These are phyloP conservation scores for Physcia stellaris DNA, from an alignment of 495 filamentous ascomycete genomes.

Conservation along the genomic window DNA sequence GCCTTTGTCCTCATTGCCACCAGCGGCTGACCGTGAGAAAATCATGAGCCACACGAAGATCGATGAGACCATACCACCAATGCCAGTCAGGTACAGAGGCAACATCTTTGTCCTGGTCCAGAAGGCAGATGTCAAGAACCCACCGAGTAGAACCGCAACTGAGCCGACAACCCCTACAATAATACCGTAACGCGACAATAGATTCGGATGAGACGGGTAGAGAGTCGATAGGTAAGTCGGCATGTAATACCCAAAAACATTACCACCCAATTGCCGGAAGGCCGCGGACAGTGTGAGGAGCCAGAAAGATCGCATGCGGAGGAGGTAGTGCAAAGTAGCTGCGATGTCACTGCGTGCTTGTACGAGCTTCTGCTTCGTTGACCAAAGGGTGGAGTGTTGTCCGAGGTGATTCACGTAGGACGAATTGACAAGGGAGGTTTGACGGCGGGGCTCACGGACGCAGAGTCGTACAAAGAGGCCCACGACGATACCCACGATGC, in stretches of 20 bases:
- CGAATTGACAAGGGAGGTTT: constrained; percentile 6
- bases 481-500: constrained; percentile 18
- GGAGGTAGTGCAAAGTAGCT: constrained; percentile 14
- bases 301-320: constrained; percentile 22
- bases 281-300: constrained; percentile 15
- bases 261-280: constrained; percentile 16
- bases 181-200: constrained; percentile 19
- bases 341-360: constrained; percentile 6
- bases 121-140: constrained; percentile 15
- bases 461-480: constrained; percentile 16
- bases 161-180: constrained; percentile 23
- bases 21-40: constrained; percentile 14
- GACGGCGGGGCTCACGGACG: constrained; percentile 14
- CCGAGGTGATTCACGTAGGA: constrained; percentile 3
- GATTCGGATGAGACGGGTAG: constrained; percentile 10
- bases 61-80: constrained; percentile 23
- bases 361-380: constrained; percentile 2
- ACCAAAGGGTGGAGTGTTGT: neutral
- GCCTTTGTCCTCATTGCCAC: constrained; percentile 9
- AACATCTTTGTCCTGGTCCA: constrained; percentile 10
- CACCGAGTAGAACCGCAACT: constrained; percentile 18
- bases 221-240: constrained; percentile 17
- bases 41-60: constrained; percentile 21
- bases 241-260: constrained; percentile 24
- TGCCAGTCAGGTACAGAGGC: constrained; percentile 17